These are phyloP conservation scores for Lachancea lanzarotensis DNA, from an alignment of 805 yeast genomes.

Conservation along the genomic window DNA sequence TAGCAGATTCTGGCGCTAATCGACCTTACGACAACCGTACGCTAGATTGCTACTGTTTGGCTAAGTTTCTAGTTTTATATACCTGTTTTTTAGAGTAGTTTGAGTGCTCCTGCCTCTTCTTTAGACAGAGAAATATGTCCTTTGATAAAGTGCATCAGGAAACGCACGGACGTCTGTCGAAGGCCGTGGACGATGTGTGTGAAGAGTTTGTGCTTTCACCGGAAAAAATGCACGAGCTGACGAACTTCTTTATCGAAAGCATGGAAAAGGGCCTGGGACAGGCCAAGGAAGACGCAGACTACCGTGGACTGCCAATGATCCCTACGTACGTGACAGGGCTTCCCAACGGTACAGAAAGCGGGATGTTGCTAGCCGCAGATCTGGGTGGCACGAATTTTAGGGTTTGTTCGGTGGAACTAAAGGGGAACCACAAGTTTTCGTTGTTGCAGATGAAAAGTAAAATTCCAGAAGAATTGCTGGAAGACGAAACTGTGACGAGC, in stretches of 20 bases:
- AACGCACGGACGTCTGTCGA: constrained; percentile 16
- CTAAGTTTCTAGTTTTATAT: too few relatives aligned
- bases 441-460: constrained; percentile 70
- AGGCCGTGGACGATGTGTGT: constrained; percentile 25
- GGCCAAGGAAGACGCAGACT: constrained; percentile 28
- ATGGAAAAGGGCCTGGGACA: constrained; percentile 56
- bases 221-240: constrained; percentile 27
- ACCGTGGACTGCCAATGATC: constrained; percentile 73
- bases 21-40: too few relatives aligned
- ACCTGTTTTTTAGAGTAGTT: too few relatives aligned
- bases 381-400: constrained; percentile 95
- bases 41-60: too few relatives aligned
- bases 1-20: too few relatives aligned
- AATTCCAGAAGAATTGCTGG: constrained; percentile 73
- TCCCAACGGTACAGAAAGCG: constrained; percentile 82
- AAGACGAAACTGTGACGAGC: constrained; percentile 44
- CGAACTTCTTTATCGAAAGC: constrained; percentile 48
- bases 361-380: constrained; percentile 83
- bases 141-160: constrained; percentile 27
- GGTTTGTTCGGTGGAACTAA: constrained; percentile 77
- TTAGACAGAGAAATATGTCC: constrained; percentile 17
- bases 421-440: constrained; percentile 73
- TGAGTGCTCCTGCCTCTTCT: too few relatives aligned
- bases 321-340: constrained; percentile 82
- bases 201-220: constrained; percentile 22